Percentiles rank a stretch among this genome's conserved stretches.
Evolutionary conservation across 108 stramenopile genomes (phyloP).

Genomic region (Stephanodiscus triporus): DNA sequence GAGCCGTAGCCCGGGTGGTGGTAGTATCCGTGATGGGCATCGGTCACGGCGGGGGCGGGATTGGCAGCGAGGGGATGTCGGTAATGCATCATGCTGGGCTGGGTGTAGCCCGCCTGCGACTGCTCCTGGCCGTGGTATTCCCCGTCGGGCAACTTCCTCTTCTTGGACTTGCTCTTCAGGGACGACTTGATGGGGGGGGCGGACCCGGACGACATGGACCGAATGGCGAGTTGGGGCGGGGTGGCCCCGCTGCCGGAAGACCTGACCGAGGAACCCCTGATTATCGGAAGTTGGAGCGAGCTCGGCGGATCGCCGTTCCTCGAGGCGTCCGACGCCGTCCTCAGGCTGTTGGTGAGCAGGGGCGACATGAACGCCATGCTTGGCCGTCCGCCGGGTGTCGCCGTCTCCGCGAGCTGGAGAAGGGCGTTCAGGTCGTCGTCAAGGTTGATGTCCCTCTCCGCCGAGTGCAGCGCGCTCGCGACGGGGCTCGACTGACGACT

Average conservation of each 20-base stretch:
- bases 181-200: slow-evolving; percentile 19
- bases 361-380: slow-evolving; percentile 42
- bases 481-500: slow-evolving; percentile 46
- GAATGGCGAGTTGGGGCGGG: slow-evolving; percentile 38
- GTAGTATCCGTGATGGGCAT: slow-evolving; percentile 14
- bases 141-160: slow-evolving; percentile 38
- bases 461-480: slow-evolving; percentile 66
- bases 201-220: slow-evolving; percentile 9
- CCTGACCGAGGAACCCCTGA: slow-evolving; percentile 18
- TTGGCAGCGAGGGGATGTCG: slow-evolving; percentile 14
- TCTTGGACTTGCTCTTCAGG: slow-evolving; percentile 36
- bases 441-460: slow-evolving; percentile 77
- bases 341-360: slow-evolving; percentile 40
- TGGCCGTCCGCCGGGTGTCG: slow-evolving; percentile 51
- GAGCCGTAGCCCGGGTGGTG: slow-evolving; percentile 19
- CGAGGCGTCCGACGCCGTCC: slow-evolving; percentile 18
- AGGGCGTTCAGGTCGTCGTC: slow-evolving; percentile 87
- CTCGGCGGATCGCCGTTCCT: slow-evolving; percentile 25
- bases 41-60: not conserved
- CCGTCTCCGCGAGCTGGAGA: slow-evolving; percentile 76
- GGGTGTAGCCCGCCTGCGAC: slow-evolving; percentile 24
- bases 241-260: slow-evolving; percentile 7
- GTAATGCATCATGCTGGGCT: slow-evolving; percentile 40
- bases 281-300: slow-evolving; percentile 45
- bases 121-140: slow-evolving; percentile 25